Base-by-base conservation (phyloP, 345 rosid species). In the Pelargonium nanum region DNA sequence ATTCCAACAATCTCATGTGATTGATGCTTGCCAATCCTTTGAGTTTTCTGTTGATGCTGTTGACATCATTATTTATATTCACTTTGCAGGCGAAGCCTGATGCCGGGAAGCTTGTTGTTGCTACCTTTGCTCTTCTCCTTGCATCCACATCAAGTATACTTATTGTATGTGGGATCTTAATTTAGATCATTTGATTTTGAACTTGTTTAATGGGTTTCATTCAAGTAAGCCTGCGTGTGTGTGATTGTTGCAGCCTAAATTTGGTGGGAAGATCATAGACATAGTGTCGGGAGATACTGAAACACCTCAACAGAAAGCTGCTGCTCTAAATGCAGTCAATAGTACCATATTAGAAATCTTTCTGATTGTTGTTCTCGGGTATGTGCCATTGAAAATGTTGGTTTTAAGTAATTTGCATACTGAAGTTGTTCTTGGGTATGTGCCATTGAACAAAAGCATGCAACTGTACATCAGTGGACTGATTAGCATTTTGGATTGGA, bases 51-150 rank as follows among this genome's bases (percentile, higher is more conserved):
- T n/a, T n/a, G n/a, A n/a, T n/a, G n/a, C n/a, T n/a, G n/a, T n/a
- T n/a, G n/a, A n/a, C n/a, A n/a, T n/a, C n/a, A n/a, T n/a, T n/a
- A n/a, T n/a, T n/a, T n/a, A n/a, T n/a, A n/a, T n/a, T n/a, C n/a
- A n/a, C 60, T 45, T 72, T 66, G 56, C 79, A 89, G 94, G 96
- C 94, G 64, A 89, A 80, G 55, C 84, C 87, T 0, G 96, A 89
- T 75, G 83, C 96, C 7, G 91, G 86, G 55, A 81, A 84, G 75
- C 78, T 89, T 25, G 70, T 71, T 56, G 60, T 86, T 44, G 96
- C 82, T 57, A 89, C 96, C 61, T 28, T 84, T 64, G 94, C 96
- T 4, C 74, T 89, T 57, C 70, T 89, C 72, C 75, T 84, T 53
- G 87, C 83, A 70, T 86, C 94, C 21, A 85, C 86, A 40, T 73